Conservation (phyloP, 345 rosid genomes). For the Ceriops decandra region DNA sequence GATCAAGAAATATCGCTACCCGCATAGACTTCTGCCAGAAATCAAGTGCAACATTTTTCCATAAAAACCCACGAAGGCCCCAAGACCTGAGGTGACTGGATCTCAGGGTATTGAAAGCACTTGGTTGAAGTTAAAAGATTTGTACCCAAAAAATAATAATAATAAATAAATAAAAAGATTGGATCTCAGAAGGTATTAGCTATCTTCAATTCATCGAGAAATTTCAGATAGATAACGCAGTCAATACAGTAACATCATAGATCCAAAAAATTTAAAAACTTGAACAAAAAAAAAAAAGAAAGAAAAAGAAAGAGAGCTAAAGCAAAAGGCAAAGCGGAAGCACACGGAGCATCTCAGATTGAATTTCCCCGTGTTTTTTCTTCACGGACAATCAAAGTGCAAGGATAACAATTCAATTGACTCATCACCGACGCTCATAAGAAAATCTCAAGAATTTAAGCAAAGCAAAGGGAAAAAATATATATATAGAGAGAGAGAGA, state of each 20-base stretch:
- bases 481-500: no score
- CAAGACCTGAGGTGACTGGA: not conserved
- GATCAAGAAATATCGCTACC: no score
- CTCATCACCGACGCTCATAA: slow-evolving; percentile 44
- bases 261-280: slow-evolving; percentile 9
- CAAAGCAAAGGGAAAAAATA: not conserved
- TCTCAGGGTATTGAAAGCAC: not conserved
- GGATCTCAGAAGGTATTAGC: slow-evolving; percentile 34
- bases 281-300: not conserved
- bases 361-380: slow-evolving; percentile 40
- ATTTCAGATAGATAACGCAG: slow-evolving; percentile 49
- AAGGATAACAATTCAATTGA: slow-evolving; percentile 51
- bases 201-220: slow-evolving; percentile 26
- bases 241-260: slow-evolving; percentile 25
- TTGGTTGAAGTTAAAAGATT: not conserved
- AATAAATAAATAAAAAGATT: not conserved
- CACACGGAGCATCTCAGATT: slow-evolving; percentile 32
- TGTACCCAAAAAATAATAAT: no score
- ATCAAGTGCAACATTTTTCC: no score
- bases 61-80: no score
- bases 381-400: slow-evolving; percentile 67
- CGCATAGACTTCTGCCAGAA: no score
- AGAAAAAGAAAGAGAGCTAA: slow-evolving; percentile 1
- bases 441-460: not conserved
- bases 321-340: no score